These are phyloP conservation scores for Remersonia thermophila DNA, from an alignment of 2,329 filamentous ascomycete genomes.

Conservation along the genomic window DNA sequence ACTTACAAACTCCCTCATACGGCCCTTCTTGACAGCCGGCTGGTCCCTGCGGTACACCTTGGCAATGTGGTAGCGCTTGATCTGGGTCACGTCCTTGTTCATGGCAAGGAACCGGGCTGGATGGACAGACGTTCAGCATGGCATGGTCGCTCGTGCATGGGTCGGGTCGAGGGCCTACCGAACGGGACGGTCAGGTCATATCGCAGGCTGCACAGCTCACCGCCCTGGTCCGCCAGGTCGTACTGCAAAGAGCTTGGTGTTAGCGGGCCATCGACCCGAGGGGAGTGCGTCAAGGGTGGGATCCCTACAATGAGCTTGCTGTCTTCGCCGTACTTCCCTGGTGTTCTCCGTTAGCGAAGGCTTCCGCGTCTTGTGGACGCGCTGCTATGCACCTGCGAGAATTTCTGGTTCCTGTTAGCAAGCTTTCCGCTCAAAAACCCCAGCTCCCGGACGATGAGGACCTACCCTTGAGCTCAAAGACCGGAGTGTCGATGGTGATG, in stretches of 20 bases:
- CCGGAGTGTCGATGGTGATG: constrained; percentile 57
- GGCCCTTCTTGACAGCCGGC: constrained; percentile 77
- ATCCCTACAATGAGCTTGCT: constrained; percentile 37
- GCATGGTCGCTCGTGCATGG: too few relatives aligned
- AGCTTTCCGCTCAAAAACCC: constrained; percentile 39
- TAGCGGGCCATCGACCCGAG: neutral
- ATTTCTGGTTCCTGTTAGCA: constrained; percentile 16
- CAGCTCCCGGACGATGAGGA: neutral
- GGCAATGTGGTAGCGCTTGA: constrained; percentile 91
- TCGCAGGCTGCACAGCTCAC: constrained; percentile 67
- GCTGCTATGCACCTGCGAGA: constrained; percentile 11
- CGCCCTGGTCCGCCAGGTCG: constrained; percentile 71
- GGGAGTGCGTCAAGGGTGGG: neutral
- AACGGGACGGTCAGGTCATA: constrained; percentile 49
- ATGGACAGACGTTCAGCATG: neutral
- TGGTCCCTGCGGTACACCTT: constrained; percentile 80
- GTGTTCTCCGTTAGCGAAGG: constrained; percentile 15
- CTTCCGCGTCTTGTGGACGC: neutral
- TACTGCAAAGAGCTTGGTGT: constrained; percentile 33
- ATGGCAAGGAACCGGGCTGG: constrained; percentile 77
- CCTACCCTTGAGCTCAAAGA: constrained; percentile 58
- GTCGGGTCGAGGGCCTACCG: constrained; percentile 7
- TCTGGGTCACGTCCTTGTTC: constrained; percentile 69
- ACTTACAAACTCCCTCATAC: constrained; percentile 59
- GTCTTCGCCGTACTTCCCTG: constrained; percentile 72